Evolutionary conservation across 306 rosid species (phyloP), one percentile per base, ranked within the genome.

Genomic region (Pueraria montana): DNA sequence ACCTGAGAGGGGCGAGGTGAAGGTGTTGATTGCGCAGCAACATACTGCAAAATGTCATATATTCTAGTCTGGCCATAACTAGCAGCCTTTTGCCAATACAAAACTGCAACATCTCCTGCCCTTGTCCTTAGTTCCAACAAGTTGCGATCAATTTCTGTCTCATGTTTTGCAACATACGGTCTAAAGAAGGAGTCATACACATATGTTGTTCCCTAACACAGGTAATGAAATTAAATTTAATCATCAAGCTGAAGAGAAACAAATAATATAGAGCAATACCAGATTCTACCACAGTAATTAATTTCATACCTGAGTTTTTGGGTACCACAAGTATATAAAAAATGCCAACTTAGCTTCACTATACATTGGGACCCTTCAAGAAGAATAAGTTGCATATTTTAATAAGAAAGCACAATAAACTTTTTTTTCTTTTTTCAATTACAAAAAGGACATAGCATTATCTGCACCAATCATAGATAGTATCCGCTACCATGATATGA

Each of bases 281-380:
- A 82, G 74, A 82, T 69, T 85, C 72, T 42, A 76, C 46, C 74
- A 49, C 23, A 65, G 62, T 45, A 66, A 45, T 52, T 58, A 11
- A 73, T 68, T 32, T 45, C 63, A 59, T 91, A 95, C 98, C 97
- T 90, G 88, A 55, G 93, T 93, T 87, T 89, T 93, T 9, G 98
- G 97, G 82, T 88, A 92, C 98, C 98, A 95, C 42, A 95, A 90
- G 78, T 95, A 95, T 86, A 95, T 87, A 52, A 89, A 87, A 90
- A 95, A 95, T 34, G 92, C 91, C 95, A 95, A 77, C 90, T 95
- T 95, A 84, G 93, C 93, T 90, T 95, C 98, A 66, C 97, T 90
- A 80, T 95, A 95, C 98, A 95, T 93, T 9, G 98, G 98, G 81
- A 95, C 93, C 98, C 98, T 95, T 83, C 87, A 84, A 72, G 78